Percentiles rank a stretch among this genome's conserved stretches.
Conservation (phyloP, 2,329 filamentous ascomycete genomes). For the Malbranchea cinnamomea region DNA sequence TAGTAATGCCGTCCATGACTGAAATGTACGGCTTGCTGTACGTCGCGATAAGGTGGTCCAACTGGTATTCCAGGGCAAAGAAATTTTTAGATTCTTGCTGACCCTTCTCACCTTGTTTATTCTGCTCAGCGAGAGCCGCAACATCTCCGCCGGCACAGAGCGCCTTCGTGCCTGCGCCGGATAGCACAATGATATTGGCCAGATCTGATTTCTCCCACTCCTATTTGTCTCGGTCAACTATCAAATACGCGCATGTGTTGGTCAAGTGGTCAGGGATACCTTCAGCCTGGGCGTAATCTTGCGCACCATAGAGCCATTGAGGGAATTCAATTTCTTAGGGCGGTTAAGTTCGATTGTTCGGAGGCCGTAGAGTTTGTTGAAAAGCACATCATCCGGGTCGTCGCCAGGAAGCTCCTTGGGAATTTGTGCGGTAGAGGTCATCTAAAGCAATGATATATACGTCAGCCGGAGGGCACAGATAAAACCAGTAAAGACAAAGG, state of each 20-base stretch:
- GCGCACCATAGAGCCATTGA: conserved; percentile 85
- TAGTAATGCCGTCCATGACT: conserved; percentile 95
- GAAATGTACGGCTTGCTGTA: conserved; percentile 87
- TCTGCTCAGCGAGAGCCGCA: conserved; percentile 57
- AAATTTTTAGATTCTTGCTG: conserved; percentile 65
- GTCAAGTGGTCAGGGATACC: conserved; percentile 16
- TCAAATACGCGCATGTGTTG: conserved; percentile 5
- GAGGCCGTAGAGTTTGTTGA: conserved; percentile 75
- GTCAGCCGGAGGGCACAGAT: conserved; percentile 1
- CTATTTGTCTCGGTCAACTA: conserved; percentile 13
- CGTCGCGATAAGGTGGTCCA: conserved; percentile 89
- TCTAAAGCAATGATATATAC: conserved; percentile 18
- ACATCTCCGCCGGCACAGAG: conserved; percentile 95
- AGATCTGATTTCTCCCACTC: conserved; percentile 94
- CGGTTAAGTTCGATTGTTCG: conserved; percentile 90
- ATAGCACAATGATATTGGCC: conserved; percentile 83
- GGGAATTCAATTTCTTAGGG: conserved; percentile 77
- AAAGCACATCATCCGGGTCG: conserved; percentile 80
- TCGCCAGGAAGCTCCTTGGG: conserved; percentile 49
- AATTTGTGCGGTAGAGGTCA: conserved; percentile 24
- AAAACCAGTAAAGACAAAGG: neutral
- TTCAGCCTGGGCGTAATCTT: conserved; percentile 82
- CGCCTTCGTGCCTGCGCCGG: conserved; percentile 69
- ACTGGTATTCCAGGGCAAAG: conserved; percentile 88
- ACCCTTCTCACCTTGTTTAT: conserved; percentile 50